These are phyloP conservation scores for Artemisia argyi DNA, from an alignment of 129 eudicot species.

Conservation along the genomic window DNA sequence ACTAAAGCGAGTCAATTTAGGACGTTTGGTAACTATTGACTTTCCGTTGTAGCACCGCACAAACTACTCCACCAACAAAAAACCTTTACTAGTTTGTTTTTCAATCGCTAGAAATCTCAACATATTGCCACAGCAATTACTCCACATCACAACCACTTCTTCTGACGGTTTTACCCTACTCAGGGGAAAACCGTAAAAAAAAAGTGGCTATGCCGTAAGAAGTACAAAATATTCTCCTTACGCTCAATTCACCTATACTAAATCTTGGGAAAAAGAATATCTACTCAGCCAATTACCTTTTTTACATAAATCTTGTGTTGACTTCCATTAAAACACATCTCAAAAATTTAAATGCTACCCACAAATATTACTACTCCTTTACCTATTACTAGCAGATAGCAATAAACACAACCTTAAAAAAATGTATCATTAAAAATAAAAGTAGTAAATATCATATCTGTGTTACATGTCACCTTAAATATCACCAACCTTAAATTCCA, in stretches of 20 bases:
- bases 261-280: background rate
- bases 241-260: constrained; percentile 10
- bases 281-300: too few species aligned
- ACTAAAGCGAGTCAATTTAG: constrained; percentile 1
- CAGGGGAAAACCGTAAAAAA: too few species aligned
- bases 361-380: too few species aligned
- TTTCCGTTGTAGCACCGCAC: constrained; percentile 11
- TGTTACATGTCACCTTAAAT: too few species aligned
- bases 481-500: too few species aligned
- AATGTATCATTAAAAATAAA: too few species aligned
- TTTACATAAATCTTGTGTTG: background rate
- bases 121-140: background rate
- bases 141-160: too few species aligned
- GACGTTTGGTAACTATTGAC: constrained; percentile 5
- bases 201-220: too few species aligned
- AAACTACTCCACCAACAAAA: constrained; percentile 6
- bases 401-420: constrained; percentile 15
- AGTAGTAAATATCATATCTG: too few species aligned
- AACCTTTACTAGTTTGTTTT: background rate
- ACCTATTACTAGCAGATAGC: constrained; percentile 17
- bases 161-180: too few species aligned
- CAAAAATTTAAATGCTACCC: constrained; percentile 10
- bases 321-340: constrained; percentile 12
- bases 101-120: constrained; percentile 13
- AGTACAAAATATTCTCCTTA: constrained; percentile 4